These are phyloP conservation scores for Eucalyptus sp. DNA, from an alignment of 345 rosid species.

Conservation along the genomic window DNA sequence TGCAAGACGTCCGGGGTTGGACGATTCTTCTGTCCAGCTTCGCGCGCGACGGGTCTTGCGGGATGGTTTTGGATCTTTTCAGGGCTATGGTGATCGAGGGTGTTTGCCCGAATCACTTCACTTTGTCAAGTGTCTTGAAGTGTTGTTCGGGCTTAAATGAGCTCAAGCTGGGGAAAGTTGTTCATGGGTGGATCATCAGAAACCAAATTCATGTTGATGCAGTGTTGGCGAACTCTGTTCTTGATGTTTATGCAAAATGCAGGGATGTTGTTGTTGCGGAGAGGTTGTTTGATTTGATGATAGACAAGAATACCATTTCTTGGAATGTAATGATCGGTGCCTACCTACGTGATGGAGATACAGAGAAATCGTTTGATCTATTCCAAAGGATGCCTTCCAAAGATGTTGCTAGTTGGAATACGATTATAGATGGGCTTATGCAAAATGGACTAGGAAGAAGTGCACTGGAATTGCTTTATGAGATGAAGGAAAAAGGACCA, in stretches of 20 bases:
- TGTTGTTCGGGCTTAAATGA: constrained; percentile 24
- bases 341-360: constrained; percentile 16
- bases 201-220: constrained; percentile 20
- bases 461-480: constrained; percentile 29
- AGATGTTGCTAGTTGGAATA: constrained; percentile 39
- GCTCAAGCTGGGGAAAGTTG: constrained; percentile 18
- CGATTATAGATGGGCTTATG: constrained; percentile 27
- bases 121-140: constrained; percentile 34
- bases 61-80: constrained; percentile 10
- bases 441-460: constrained; percentile 14
- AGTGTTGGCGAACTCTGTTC: constrained; percentile 29
- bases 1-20: constrained; percentile 29
- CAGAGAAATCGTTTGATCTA: constrained; percentile 14
- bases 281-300: constrained; percentile 24
- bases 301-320: constrained; percentile 15
- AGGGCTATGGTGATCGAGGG: constrained; percentile 22
- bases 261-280: constrained; percentile 6
- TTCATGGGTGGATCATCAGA: constrained; percentile 44
- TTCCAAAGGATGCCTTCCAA: constrained; percentile 14
- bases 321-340: constrained; percentile 38
- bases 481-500: constrained; percentile 23
- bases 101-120: constrained; percentile 31
- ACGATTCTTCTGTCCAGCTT: constrained; percentile 27
- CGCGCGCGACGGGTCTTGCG: constrained; percentile 7
- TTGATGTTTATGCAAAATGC: constrained; percentile 37